phyloP scores from a whole-genome alignment of 345 rosid species.

The Excoecaria cochinchinensis region DNA sequence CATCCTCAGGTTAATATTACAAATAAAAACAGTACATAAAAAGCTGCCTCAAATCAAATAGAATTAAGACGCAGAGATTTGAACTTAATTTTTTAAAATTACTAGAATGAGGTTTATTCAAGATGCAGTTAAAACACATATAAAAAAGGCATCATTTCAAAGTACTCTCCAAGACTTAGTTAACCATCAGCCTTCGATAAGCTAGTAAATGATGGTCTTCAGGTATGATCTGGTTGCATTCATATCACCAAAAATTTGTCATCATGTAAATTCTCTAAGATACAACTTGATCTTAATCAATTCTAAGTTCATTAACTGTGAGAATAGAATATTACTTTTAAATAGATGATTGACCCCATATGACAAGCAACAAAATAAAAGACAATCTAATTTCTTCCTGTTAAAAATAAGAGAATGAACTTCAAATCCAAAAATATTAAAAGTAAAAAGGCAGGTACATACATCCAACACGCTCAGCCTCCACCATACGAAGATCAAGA shows the following conservation, averaged over 20 bases:
- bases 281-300: background rate
- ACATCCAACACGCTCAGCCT: conserved; percentile 97
- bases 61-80: too few relatives aligned
- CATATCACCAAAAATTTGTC: background rate
- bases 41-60: background rate
- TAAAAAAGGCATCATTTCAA: background rate
- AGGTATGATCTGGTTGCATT: conserved; percentile 46
- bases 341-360: background rate
- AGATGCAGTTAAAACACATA: background rate
- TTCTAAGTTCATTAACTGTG: background rate
- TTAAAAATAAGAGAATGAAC: background rate
- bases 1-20: too few relatives aligned
- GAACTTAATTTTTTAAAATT: background rate
- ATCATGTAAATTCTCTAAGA: background rate
- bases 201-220: conserved; percentile 81
- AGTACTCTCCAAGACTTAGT: background rate
- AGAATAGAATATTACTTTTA: background rate
- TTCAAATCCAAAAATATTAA: background rate
- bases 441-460: conserved; percentile 28
- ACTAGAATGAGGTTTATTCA: background rate
- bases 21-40: background rate
- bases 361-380: background rate
- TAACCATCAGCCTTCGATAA: conserved; percentile 67
- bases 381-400: background rate
- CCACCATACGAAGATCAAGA: conserved; percentile 88